These are phyloP conservation scores for Biscutella laevigata DNA, from an alignment of 441 rosid species.

Conservation along the genomic window DNA sequence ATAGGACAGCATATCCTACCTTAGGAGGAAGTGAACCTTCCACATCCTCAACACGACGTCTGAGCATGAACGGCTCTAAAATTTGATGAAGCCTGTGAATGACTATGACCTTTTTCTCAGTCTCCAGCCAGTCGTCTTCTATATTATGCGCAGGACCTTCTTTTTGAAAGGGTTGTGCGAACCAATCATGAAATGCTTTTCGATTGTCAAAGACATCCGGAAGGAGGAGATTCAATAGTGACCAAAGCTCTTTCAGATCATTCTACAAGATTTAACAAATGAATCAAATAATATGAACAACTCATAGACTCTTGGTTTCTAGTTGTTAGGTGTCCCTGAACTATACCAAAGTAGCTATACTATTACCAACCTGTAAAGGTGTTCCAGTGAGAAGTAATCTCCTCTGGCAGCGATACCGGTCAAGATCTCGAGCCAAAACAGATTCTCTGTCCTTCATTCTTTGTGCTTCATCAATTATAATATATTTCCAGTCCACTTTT, in stretches of 20 bases:
- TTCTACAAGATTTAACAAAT: slow-evolving; percentile 47
- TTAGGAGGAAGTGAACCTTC: slow-evolving; percentile 99
- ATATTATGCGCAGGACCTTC: slow-evolving; percentile 74
- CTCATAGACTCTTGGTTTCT: slow-evolving; percentile 8
- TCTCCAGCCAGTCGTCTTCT: slow-evolving; percentile 99
- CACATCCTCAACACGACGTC: slow-evolving; percentile 99
- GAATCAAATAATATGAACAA: slow-evolving; percentile 9
- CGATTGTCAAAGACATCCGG: slow-evolving; percentile 99
- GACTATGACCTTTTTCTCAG: slow-evolving; percentile 96
- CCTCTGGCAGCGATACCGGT: slow-evolving; percentile 96
- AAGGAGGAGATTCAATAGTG: slow-evolving; percentile 91
- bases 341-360: slow-evolving; percentile 11
- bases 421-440: slow-evolving; percentile 99
- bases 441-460: slow-evolving; percentile 99
- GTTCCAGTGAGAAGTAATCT: slow-evolving; percentile 99
- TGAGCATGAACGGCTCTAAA: slow-evolving; percentile 98
- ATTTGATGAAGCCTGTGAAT: slow-evolving; percentile 99
- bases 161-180: slow-evolving; percentile 93
- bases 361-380: slow-evolving; percentile 83
- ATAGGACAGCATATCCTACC: slow-evolving; percentile 41
- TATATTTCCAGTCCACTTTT: slow-evolving; percentile 97
- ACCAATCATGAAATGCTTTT: slow-evolving; percentile 99
- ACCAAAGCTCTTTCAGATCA: slow-evolving; percentile 99
- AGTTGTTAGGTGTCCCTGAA: slow-evolving; percentile 7
- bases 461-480: slow-evolving; percentile 98